These are phyloP conservation scores for Penicillium sp. DNA, from an alignment of 2,329 filamentous ascomycete species.

Conservation along the genomic window DNA sequence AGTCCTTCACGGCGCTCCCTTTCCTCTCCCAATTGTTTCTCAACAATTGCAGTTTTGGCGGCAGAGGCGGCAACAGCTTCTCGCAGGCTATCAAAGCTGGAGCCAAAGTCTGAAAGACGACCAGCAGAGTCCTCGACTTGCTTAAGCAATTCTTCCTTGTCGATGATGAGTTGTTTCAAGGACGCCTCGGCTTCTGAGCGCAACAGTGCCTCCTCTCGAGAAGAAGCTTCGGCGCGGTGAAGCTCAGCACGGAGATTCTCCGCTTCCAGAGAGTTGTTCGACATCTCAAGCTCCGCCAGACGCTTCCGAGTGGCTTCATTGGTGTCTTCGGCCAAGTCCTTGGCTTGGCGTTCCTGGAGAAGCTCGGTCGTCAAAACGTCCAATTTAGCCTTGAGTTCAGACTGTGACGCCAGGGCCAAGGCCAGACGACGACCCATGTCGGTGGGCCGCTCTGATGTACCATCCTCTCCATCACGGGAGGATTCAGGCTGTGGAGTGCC, in stretches of 20 bases:
- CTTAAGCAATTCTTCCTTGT: slow-evolving; percentile 72
- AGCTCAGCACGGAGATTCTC: slow-evolving; percentile 83
- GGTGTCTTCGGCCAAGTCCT: slow-evolving; percentile 85
- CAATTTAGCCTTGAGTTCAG: slow-evolving; percentile 73
- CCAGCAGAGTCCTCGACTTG: slow-evolving; percentile 66
- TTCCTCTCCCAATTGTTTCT: slow-evolving; percentile 77
- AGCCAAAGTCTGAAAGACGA: slow-evolving; percentile 66
- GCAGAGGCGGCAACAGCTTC: slow-evolving; percentile 75
- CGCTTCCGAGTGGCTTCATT: slow-evolving; percentile 77
- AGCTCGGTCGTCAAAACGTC: slow-evolving; percentile 68
- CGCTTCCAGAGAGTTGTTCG: slow-evolving; percentile 78
- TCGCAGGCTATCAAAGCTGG: slow-evolving; percentile 70
- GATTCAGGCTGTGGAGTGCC: slow-evolving; percentile 54
- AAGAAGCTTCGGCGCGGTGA: slow-evolving; percentile 72
- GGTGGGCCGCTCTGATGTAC: slow-evolving; percentile 60
- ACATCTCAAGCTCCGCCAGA: slow-evolving; percentile 77
- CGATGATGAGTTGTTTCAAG: slow-evolving; percentile 73
- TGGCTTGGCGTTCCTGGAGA: slow-evolving; percentile 74
- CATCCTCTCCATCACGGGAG: slow-evolving; percentile 57
- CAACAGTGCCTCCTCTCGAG: slow-evolving; percentile 75
- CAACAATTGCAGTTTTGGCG: slow-evolving; percentile 71
- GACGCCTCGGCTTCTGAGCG: slow-evolving; percentile 73
- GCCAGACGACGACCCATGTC: slow-evolving; percentile 82
- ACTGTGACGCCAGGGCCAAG: slow-evolving; percentile 72
- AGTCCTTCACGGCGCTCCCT: slow-evolving; percentile 69